These are phyloP conservation scores for Ceratocystis harringtonii DNA, from an alignment of 2,329 filamentous ascomycete genomes.

Conservation along the genomic window DNA sequence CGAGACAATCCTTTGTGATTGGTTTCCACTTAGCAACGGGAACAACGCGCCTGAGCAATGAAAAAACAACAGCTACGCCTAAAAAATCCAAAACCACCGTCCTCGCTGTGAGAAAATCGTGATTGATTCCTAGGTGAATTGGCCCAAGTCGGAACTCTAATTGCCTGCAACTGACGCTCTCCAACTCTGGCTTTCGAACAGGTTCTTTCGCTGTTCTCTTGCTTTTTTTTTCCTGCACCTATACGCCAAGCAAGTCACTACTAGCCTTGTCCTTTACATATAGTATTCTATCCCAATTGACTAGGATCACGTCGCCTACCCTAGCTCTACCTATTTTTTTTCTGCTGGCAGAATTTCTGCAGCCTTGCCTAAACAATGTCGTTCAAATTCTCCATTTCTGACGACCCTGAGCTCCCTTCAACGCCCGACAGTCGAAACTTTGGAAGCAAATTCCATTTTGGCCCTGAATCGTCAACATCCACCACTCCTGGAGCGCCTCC, in stretches of 20 bases:
- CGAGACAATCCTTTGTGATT: background rate
- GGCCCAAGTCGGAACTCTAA: background rate
- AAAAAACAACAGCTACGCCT: background rate
- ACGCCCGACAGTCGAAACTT: constrained; percentile 32
- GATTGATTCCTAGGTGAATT: background rate
- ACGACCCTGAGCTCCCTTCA: constrained; percentile 32
- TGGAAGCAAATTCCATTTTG: constrained; percentile 27
- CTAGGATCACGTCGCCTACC: background rate
- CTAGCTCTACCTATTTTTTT: background rate
- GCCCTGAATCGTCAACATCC: constrained; percentile 29
- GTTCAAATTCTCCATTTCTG: constrained; percentile 29
- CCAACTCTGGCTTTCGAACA: too few species aligned
- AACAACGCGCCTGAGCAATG: background rate
- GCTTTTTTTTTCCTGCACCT: background rate
- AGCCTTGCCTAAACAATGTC: constrained; percentile 25
- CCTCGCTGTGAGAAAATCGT: background rate
- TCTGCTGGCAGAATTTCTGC: constrained; percentile 4
- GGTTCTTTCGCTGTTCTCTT: background rate
- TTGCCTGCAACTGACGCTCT: background rate
- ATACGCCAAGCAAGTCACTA: background rate
- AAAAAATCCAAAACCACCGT: background rate
- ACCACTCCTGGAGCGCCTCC: constrained; percentile 37
- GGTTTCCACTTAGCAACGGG: background rate
- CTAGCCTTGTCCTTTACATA: background rate
- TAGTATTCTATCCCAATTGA: background rate